A percentile compares a stretch with the other conserved stretches of the same genome.
These are phyloP conservation scores for Mycena rosella DNA, from an alignment of 768 basidiomycete genomes.

Conservation along the genomic window DNA sequence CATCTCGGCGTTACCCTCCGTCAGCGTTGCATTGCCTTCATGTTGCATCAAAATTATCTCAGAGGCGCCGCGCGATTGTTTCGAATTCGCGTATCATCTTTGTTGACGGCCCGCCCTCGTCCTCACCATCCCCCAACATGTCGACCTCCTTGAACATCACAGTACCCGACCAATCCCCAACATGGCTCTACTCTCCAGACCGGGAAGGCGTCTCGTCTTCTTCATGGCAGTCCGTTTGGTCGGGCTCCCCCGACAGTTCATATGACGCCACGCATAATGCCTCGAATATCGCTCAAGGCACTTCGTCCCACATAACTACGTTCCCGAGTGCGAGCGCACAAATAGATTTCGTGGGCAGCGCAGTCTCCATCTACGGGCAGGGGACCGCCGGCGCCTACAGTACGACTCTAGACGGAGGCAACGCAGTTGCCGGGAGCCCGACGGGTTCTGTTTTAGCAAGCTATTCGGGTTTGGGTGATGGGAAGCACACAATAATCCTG, in stretches of 20 bases:
- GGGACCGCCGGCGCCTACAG: conserved; percentile 33
- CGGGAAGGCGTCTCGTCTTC: conserved; percentile 29
- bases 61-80: background rate
- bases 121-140: conserved; percentile 4
- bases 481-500: conserved; percentile 35
- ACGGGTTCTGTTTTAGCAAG: conserved; percentile 29
- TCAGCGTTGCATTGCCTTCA: background rate
- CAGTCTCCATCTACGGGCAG: conserved; percentile 16
- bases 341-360: conserved; percentile 34
- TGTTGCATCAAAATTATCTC: too few species aligned
- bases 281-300: conserved; percentile 25
- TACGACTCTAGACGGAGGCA: conserved; percentile 32
- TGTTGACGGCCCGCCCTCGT: background rate
- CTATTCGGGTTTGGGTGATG: conserved; percentile 29
- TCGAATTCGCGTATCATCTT: conserved; percentile 27
- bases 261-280: conserved; percentile 33
- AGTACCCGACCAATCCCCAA: conserved; percentile 33
- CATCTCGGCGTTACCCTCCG: too few species aligned
- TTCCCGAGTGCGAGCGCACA: conserved; percentile 31
- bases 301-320: conserved; percentile 32
- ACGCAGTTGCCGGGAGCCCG: conserved; percentile 12
- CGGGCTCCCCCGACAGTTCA: conserved; percentile 26
- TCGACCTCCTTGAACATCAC: conserved; percentile 34
- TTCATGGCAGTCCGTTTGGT: conserved; percentile 34
- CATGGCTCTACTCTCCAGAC: conserved; percentile 20